Conservation (phyloP, 2,329 filamentous ascomycete genomes). For the Sporothrix euskadiensis region DNA sequence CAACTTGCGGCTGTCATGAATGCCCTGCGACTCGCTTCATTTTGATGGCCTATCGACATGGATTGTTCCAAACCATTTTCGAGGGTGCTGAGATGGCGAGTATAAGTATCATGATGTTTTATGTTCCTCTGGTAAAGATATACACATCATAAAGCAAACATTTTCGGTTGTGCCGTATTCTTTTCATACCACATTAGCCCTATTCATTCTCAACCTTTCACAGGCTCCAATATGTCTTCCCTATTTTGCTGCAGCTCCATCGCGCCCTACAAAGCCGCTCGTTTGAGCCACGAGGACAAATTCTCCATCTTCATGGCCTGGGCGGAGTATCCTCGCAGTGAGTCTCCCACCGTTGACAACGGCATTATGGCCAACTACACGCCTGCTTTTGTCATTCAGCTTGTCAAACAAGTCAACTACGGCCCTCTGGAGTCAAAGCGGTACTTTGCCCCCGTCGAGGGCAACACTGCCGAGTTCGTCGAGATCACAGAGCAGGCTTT, state of each 20-base stretch:
- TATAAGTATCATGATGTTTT: background rate
- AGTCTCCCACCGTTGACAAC: background rate
- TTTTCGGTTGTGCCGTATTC: no score
- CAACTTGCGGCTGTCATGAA: background rate
- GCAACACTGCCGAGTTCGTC: slow-evolving; percentile 34
- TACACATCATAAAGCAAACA: no score
- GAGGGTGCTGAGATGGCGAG: background rate
- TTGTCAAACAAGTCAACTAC: slow-evolving; percentile 49
- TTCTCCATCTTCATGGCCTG: slow-evolving; percentile 38
- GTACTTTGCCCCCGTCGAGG: slow-evolving; percentile 42
- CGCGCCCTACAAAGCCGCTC: slow-evolving; percentile 35
- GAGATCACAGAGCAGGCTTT: slow-evolving; percentile 44
- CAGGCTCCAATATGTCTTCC: slow-evolving; percentile 1
- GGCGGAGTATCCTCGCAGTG: slow-evolving; percentile 37
- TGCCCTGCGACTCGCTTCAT: background rate
- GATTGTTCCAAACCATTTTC: background rate
- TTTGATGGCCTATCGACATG: background rate
- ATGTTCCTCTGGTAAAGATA: no score
- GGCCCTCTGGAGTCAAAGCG: slow-evolving; percentile 47
- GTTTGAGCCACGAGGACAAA: slow-evolving; percentile 36
- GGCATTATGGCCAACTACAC: slow-evolving; percentile 7
- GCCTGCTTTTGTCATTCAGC: slow-evolving; percentile 41
- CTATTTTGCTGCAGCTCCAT: slow-evolving; percentile 36
- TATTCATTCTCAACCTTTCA: background rate
- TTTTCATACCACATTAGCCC: background rate